phyloP scores from a whole-genome alignment of 106 monocot genomes.

The Hemerocallis citrina region DNA sequence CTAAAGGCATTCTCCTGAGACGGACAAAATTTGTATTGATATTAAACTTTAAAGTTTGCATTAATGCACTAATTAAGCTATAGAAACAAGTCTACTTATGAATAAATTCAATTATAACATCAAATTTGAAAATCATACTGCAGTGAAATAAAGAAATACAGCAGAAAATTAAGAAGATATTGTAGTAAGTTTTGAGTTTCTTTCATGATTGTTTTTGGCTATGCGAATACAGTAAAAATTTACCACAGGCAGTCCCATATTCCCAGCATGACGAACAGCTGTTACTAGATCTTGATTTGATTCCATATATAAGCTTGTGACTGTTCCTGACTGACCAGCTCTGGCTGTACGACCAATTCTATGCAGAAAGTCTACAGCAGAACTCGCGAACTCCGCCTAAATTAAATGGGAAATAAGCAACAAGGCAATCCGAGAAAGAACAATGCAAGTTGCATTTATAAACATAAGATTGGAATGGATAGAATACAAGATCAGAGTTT shows the following conservation, averaged over 20 bases:
- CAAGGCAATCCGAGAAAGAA: neutral
- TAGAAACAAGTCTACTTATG: no score
- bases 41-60: neutral
- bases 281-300: slow-evolving; percentile 69
- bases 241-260: slow-evolving; percentile 69
- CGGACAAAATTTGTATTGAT: slow-evolving; percentile 2
- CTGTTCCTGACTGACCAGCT: slow-evolving; percentile 79
- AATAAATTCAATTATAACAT: no score
- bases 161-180: neutral
- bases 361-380: slow-evolving; percentile 91
- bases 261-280: slow-evolving; percentile 57
- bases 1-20: slow-evolving; percentile 94
- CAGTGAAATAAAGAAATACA: neutral
- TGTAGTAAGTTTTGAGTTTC: neutral
- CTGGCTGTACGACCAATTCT: slow-evolving; percentile 93
- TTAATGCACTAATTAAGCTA: no score
- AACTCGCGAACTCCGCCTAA: slow-evolving; percentile 95
- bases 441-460: neutral
- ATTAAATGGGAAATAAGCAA: neutral
- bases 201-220: neutral
- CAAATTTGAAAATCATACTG: no score
- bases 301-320: slow-evolving; percentile 76
- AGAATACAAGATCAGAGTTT: neutral
- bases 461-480: neutral
- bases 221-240: neutral